Evolutionary conservation across 345 rosid species (phyloP).

Genomic region (Turnera subulata): DNA sequence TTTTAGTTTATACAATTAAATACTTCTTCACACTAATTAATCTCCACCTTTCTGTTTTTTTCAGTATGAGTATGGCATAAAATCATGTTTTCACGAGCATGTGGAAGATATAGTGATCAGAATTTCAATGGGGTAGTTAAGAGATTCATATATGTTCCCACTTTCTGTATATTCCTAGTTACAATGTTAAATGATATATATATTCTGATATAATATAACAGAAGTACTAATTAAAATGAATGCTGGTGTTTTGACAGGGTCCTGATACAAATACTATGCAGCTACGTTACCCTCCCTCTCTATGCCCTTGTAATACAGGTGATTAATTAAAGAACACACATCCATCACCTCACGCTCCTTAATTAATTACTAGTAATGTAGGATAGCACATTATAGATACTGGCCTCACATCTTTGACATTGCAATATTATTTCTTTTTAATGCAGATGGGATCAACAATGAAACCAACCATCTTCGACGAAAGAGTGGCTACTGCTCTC

Average conservation of each 20-base stretch:
- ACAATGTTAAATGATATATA: too few relatives aligned
- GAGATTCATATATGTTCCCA: background rate
- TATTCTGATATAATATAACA: too few relatives aligned
- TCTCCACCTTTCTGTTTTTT: background rate
- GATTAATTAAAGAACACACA: background rate
- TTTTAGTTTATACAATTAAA: too few relatives aligned
- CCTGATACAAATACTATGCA: constrained; percentile 22
- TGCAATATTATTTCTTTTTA: background rate
- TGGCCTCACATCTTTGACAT: too few relatives aligned
- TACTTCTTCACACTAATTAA: too few relatives aligned
- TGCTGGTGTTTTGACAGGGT: constrained; percentile 12
- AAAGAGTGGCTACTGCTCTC: constrained; percentile 33
- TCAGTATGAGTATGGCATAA: constrained; percentile 19
- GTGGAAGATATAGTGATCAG: constrained; percentile 23
- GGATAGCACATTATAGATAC: too few relatives aligned
- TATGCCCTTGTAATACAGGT: constrained; percentile 31
- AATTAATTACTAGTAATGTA: too few relatives aligned
- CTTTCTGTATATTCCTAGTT: too few relatives aligned
- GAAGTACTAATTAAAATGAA: too few relatives aligned
- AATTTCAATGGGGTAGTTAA: constrained; percentile 24
- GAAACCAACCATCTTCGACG: constrained; percentile 41
- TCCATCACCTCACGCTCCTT: too few relatives aligned
- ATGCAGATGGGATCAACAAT: constrained; percentile 37
- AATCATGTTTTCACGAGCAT: constrained; percentile 25
- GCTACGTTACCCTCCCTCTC: constrained; percentile 31